These are phyloP conservation scores for Holtermanniella nyarrowii DNA, from an alignment of 768 basidiomycete species.

Conservation along the genomic window DNA sequence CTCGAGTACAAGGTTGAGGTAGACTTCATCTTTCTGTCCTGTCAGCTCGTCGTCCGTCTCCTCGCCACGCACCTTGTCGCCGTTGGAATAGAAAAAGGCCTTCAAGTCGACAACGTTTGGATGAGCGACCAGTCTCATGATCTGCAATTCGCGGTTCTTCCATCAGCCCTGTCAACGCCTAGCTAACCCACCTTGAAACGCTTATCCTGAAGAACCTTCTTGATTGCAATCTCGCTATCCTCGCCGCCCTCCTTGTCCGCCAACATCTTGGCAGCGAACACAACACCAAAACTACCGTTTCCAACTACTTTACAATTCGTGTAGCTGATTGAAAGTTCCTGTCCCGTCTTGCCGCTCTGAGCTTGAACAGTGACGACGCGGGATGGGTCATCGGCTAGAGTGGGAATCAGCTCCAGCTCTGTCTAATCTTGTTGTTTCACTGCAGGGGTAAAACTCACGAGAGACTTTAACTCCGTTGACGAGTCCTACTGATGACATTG, in stretches of 20 bases:
- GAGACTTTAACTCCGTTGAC: conserved; percentile 40
- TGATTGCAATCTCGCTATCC: conserved; percentile 81
- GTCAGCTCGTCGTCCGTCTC: neutral
- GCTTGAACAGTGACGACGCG: conserved; percentile 92
- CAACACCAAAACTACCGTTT: conserved; percentile 98
- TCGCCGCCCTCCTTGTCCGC: conserved; percentile 27
- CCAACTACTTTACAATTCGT: conserved; percentile 97
- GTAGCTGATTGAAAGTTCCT: conserved; percentile 78
- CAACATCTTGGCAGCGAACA: conserved; percentile 87
- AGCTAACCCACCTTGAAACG: conserved; percentile 83
- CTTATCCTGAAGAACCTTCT: conserved; percentile 99
- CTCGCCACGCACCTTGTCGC: conserved; percentile 74
- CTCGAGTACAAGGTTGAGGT: conserved; percentile 97
- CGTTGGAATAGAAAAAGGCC: conserved; percentile 98
- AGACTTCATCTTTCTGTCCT: conserved; percentile 93
- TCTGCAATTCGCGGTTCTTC: conserved; percentile 97
- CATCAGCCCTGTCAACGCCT: conserved; percentile 1
- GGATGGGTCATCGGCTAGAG: conserved; percentile 71
- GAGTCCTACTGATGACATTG: conserved; percentile 31
- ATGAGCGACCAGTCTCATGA: conserved; percentile 93
- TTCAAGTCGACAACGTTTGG: conserved; percentile 96
- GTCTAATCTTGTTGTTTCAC: no score
- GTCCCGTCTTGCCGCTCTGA: conserved; percentile 85
- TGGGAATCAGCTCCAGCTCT: neutral
- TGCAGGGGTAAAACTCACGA: no score